Base-by-base conservation (phyloP, 169 alveolate genomes). In the Sarcocystis neurona region DNA sequence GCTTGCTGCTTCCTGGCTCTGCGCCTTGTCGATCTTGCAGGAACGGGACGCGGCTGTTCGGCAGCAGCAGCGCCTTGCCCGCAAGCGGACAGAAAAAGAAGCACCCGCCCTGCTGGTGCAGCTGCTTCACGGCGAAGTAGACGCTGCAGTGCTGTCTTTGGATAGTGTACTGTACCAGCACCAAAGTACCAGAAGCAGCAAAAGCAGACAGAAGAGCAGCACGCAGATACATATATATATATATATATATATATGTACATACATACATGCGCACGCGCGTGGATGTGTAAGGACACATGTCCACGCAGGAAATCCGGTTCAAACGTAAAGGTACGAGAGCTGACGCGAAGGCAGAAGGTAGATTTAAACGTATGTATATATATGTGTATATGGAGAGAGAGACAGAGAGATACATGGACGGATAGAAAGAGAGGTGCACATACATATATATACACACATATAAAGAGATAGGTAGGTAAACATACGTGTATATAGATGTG, bases 71-170 rank as follows among this genome's bases (percentile, higher is more conserved):
- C 39, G 90, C 58, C 20, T 30, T 30, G n/a, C 89, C 90, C 41
- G 84, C 84, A 53, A 85, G 74, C 20, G 90, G 90, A 46, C 37
- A 43, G 43, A 85, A 18, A 32, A 85, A 85, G 84, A 85, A 85
- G 43, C 90, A 85, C 27, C 90, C 90, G 23, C 90, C 90, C 39
- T 85, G 90, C 58, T 85, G 90, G 39, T 85, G 90, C 44, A 85
- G 85, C 72, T 85, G 90, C 48, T 58, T 37, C 5, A 79, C 78
- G 34, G 90, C 78, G 60, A 47, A 85, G 75, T 53, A 85, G 53
- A 85, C 75, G 41, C 72, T 79, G 84, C 90, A 85, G 53, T 85
- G 90, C 90, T 85, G 90, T 32, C 85, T 46, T 47, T 84, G 53
- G 27, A 85, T 58, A 2, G 66, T 53, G 20, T 41, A 47, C 90